These are phyloP conservation scores for Fusarium virguliforme DNA, from an alignment of 2,329 filamentous ascomycete genomes.

Conservation along the genomic window DNA sequence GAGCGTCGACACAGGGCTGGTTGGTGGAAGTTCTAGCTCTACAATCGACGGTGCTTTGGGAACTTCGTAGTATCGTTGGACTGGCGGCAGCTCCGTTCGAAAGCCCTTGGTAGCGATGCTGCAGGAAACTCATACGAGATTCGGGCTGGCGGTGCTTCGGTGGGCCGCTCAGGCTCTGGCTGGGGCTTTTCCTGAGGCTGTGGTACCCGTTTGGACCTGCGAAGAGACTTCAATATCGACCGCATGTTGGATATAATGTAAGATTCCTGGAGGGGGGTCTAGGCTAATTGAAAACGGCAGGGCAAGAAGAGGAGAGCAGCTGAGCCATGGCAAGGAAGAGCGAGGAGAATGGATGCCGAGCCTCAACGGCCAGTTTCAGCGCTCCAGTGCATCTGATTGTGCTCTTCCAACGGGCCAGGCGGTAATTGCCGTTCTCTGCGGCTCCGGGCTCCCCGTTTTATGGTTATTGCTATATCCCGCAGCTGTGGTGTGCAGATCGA, in stretches of 20 bases:
- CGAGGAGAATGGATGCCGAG: background rate
- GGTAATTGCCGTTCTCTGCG: background rate
- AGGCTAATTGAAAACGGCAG: background rate
- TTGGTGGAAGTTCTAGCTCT: background rate
- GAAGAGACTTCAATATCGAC: conserved; percentile 10
- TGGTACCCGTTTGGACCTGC: background rate
- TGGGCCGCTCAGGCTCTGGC: background rate
- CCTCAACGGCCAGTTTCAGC: background rate
- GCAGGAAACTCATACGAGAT: background rate
- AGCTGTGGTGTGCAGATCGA: background rate
- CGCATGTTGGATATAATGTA: background rate
- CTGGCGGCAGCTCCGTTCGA: background rate
- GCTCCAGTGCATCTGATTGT: background rate
- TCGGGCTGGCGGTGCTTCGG: background rate
- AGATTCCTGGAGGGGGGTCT: background rate
- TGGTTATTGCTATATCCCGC: conserved; percentile 16
- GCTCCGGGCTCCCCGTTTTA: background rate
- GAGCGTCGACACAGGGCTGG: background rate
- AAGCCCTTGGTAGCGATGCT: background rate
- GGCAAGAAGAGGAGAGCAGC: background rate
- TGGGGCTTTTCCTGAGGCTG: background rate
- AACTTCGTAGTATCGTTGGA: background rate
- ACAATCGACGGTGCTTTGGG: background rate
- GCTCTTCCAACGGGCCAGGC: background rate
- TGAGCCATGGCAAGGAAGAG: background rate